These are phyloP conservation scores for Penicillium sp. DNA, from an alignment of 2,329 filamentous ascomycete species.

Conservation along the genomic window DNA sequence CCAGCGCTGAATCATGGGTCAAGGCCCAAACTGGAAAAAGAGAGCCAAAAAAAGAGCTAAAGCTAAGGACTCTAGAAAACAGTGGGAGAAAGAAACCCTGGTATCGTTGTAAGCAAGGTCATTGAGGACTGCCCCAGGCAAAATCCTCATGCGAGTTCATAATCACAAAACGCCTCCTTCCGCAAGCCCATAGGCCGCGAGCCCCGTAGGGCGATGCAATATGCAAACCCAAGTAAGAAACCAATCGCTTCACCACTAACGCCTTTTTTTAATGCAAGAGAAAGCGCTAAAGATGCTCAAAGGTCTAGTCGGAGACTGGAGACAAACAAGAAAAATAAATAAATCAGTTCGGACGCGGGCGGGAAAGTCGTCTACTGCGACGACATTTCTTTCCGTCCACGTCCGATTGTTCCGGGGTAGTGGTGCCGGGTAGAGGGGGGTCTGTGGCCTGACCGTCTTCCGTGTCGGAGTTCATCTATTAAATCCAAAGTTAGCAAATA, in stretches of 20 bases:
- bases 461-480: slow-evolving; percentile 20
- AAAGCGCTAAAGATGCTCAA: slow-evolving; percentile 21
- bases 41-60: not conserved
- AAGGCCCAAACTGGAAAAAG: not conserved
- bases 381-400: slow-evolving; percentile 11
- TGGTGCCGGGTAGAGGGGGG: not conserved
- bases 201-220: slow-evolving; percentile 17
- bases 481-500: not conserved
- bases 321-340: slow-evolving; percentile 9
- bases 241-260: slow-evolving; percentile 20
- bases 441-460: slow-evolving; percentile 18
- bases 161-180: slow-evolving; percentile 21
- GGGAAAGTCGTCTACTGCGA: slow-evolving; percentile 23
- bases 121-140: slow-evolving; percentile 23
- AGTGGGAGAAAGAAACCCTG: not conserved
- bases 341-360: slow-evolving; percentile 15
- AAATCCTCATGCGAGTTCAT: slow-evolving; percentile 17
- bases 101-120: slow-evolving; percentile 16
- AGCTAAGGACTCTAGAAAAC: not conserved
- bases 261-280: slow-evolving; percentile 23
- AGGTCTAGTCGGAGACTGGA: slow-evolving; percentile 8
- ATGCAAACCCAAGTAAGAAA: slow-evolving; percentile 7
- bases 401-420: slow-evolving; percentile 13
- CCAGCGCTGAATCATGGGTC: not conserved
- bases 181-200: slow-evolving; percentile 7